phyloP scores from a whole-genome alignment of 208 protist species.

The Polymyxa betae region DNA sequence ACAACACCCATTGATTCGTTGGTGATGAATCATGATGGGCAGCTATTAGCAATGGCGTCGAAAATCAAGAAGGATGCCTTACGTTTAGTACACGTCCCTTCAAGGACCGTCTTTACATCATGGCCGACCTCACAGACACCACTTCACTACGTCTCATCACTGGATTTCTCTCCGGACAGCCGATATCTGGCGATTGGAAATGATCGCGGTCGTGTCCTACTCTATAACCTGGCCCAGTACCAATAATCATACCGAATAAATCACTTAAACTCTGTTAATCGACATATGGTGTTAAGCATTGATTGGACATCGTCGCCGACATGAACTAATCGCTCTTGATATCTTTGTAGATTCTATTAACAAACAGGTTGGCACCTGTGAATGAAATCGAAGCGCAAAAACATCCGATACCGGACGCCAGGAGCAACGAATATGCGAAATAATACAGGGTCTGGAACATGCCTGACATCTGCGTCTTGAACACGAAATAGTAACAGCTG shows the following conservation, averaged over 20 bases:
- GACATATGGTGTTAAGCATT: no score
- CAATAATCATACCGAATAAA: no score
- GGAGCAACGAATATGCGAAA: constrained; percentile 53
- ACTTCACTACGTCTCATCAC: constrained; percentile 13
- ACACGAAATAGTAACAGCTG: constrained; percentile 58
- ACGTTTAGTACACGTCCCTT: constrained; percentile 55
- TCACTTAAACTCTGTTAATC: no score
- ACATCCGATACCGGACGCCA: constrained; percentile 35
- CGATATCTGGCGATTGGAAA: constrained; percentile 44
- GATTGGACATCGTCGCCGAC: no score
- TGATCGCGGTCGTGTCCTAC: constrained; percentile 38
- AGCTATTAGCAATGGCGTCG: constrained; percentile 62
- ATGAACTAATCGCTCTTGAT: constrained; percentile 64
- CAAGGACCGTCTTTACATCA: background rate
- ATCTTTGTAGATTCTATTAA: constrained; percentile 58
- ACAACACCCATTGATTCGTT: constrained; percentile 63
- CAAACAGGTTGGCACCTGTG: constrained; percentile 56
- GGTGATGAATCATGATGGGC: constrained; percentile 60
- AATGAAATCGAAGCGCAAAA: constrained; percentile 57
- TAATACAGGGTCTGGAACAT: constrained; percentile 51
- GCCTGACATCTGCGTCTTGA: constrained; percentile 59
- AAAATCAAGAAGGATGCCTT: constrained; percentile 55
- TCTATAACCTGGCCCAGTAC: background rate
- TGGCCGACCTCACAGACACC: constrained; percentile 53
- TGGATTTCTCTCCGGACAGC: constrained; percentile 46